Base-by-base conservation (phyloP, 352 stramenopile species). In the Achlya hypogyna region DNA sequence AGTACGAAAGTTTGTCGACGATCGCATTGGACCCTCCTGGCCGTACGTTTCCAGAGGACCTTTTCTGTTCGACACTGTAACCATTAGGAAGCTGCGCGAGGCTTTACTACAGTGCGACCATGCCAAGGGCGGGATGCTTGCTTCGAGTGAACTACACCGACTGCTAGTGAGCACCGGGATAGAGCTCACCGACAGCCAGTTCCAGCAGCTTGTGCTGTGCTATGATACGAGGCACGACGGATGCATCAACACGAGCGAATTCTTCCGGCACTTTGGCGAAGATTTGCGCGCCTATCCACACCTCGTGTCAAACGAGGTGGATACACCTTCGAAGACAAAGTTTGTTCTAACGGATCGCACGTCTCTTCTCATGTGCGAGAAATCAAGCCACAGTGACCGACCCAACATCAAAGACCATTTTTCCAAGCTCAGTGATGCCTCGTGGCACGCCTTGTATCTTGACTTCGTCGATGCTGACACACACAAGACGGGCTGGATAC, bases 361-460 rank as follows among this genome's bases (percentile, higher is more conserved):
- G 45, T 67, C 60, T 20, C 60, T 67, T 4, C 28, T 67, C 42
- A 67, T 67, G 60, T 31, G 60, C n/a, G 60, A 67, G 22, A 67
- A 67, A 34, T 23, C 51, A 22, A 27, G 49, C 42, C 60, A 67
- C 16, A 67, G 18, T 34, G 60, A 67, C 51, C 47, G 51, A 4
- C 60, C 60, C 29, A 67, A 67, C 34, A 67, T 91, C 10, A 91
- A 91, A 63, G 80, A 91, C 35, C 78, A 80, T 1, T 84, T 91
- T 53, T 88, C 82, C 22, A 69, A 72, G 0, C 62, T 91, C 25
- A 58, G 73, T 0, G 82, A 91, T 62, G 77, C 75, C 5, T 71
- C 68, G 23, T 91, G 82, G 82, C 72, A 82, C 38, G 74, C 80
- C 0, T 81, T 88, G 62, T 84, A 84, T 52, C 74, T 91, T 2